phyloP scores from a whole-genome alignment of 2,329 filamentous ascomycete genomes.

The Westerdykella aurantiaca region DNA sequence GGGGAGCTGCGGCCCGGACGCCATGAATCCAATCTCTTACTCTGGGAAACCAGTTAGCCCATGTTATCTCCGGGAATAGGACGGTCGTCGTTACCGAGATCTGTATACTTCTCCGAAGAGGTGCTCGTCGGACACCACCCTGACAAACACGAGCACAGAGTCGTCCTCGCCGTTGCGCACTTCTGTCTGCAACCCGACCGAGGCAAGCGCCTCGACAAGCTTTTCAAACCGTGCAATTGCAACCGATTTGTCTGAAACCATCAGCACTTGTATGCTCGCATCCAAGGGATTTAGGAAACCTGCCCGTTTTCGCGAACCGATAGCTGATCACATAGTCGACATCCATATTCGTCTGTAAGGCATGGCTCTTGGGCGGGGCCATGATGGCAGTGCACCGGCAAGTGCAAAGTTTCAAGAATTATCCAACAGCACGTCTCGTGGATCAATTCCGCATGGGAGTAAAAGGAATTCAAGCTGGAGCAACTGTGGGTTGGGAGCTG shows the following conservation, averaged over 20 bases:
- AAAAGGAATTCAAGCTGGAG: too few relatives aligned
- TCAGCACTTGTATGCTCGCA: slow-evolving; percentile 9
- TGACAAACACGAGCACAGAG: slow-evolving; percentile 77
- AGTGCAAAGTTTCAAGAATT: too few relatives aligned
- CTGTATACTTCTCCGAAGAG: slow-evolving; percentile 78
- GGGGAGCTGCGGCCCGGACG: slow-evolving; percentile 70
- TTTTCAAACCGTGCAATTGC: slow-evolving; percentile 72
- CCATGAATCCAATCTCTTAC: slow-evolving; percentile 93
- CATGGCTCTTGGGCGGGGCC: slow-evolving; percentile 32
- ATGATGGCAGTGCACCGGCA: slow-evolving; percentile 15
- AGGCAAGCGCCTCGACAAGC: slow-evolving; percentile 67
- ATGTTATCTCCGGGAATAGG: neutral
- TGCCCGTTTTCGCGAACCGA: slow-evolving; percentile 63
- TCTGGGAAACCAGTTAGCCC: slow-evolving; percentile 40
- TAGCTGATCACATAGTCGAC: slow-evolving; percentile 89
- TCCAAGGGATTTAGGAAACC: slow-evolving; percentile 12
- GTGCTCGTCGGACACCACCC: slow-evolving; percentile 67
- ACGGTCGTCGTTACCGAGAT: slow-evolving; percentile 50
- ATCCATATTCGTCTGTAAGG: slow-evolving; percentile 53
- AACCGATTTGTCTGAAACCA: slow-evolving; percentile 54
- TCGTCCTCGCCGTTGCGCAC: slow-evolving; percentile 72
- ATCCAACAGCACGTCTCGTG: too few relatives aligned
- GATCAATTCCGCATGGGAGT: too few relatives aligned
- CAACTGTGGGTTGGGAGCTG: too few relatives aligned
- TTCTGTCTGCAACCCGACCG: slow-evolving; percentile 79